These are phyloP conservation scores for Trifolium subterraneum DNA, from an alignment of 306 rosid genomes.

Conservation along the genomic window DNA sequence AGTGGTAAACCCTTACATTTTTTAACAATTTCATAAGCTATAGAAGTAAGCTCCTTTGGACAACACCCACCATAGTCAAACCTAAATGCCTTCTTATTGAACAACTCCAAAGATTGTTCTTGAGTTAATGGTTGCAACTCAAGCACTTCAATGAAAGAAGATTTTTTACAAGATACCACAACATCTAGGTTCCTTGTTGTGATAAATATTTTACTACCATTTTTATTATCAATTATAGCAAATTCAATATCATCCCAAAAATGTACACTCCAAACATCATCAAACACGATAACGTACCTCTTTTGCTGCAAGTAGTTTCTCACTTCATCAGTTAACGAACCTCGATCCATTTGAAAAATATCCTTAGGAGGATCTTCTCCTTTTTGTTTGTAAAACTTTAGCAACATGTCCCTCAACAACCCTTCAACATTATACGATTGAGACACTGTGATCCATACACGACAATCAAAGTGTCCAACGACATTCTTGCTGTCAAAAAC, in stretches of 20 bases:
- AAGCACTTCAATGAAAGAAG: not conserved
- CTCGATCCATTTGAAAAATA: not conserved
- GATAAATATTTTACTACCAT: not conserved
- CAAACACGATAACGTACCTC: not conserved
- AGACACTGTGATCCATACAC: not conserved
- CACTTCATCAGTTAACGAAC: not conserved
- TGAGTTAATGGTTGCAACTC: not conserved
- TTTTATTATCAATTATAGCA: not conserved
- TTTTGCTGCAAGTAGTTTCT: not conserved
- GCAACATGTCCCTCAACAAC: not conserved
- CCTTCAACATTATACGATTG: not conserved
- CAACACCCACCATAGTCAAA: not conserved
- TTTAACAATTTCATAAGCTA: not conserved
- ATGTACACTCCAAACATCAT: not conserved
- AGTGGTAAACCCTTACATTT: constrained; percentile 11
- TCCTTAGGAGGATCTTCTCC: not conserved
- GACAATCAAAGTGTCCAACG: not conserved
- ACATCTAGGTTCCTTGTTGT: not conserved
- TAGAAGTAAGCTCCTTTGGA: not conserved
- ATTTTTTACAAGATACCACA: not conserved
- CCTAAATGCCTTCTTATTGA: not conserved
- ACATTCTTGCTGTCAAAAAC: not conserved
- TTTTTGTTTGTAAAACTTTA: not conserved
- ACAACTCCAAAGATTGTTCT: not conserved
- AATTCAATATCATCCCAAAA: not conserved